Base-by-base conservation (phyloP, 2,329 filamentous ascomycete species). In the Phialocephala sp. region DNA sequence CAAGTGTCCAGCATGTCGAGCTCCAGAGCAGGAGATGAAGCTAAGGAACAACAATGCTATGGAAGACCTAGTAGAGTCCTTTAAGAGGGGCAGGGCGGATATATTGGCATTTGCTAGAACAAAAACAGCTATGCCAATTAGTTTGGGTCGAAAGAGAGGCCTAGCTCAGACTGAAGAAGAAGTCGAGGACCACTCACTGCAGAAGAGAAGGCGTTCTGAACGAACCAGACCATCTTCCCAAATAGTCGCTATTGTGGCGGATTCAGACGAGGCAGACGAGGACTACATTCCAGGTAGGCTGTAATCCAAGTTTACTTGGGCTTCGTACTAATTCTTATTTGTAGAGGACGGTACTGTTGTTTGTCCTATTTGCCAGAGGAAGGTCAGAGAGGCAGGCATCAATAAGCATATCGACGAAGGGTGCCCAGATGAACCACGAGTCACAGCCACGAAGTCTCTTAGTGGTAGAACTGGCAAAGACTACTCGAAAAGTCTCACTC, bases 1-100 rank as follows among this genome's bases (percentile, higher is more conserved):
- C 9, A 93, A 91, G 78, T 99, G 95, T 73, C 95, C 95, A 0
- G 83, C 92, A 1, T 99, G 95, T 79, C 89, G 93, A 60, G 82
- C 87, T 6, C 79, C 82, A 0, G 92, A 97, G 71, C 93, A 97
- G 76, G 93, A 94, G 76, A 85, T 92, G 67, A 95, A 92, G 77
- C 76, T 99, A 71, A 85, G 93, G 65, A 89, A 90, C 56, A 98
- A 98, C 77, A 91, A 90, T 85, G 89, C 90, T 0, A 82, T 98
- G 69, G 88, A 95, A 74, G 94, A 98, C 75, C 84, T 94, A 1
- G 91, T 97, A 9, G 89, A 92, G 45, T 86, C 89, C 0, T 99
- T 97, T 71, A 81, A 86, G 69, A 84, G 82, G 60, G 87, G 88
- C 4, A 84, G 94, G 63, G 77, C 84, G 3, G 80, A 80, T 22